Base-by-base conservation (phyloP, 495 filamentous ascomycete genomes). In the Talaromyces ruber region DNA sequence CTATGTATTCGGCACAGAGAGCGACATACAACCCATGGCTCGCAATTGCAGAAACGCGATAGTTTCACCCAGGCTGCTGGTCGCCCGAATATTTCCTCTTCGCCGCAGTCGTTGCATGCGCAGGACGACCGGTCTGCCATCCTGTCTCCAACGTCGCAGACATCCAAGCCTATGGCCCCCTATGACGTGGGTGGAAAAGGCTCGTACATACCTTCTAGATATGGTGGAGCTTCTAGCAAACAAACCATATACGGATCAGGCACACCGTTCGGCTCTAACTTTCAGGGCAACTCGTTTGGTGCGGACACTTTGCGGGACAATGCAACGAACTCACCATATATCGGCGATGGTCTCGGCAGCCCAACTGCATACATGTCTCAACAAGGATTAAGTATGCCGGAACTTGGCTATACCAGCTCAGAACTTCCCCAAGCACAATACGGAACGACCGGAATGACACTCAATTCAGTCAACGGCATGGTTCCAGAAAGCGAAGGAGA, bases 1-100 rank as follows among this genome's bases (percentile, higher is more conserved):
- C 82, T 98, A 54, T 96, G 95, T 67, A 85, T 92, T 65, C 87
- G 94, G 26, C 94, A 98, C 79, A 87, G 89, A 69, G 94, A 97
- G 70, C 86, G 94, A 61, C 94, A 98, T 73, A 96, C 91, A n/a
- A 93, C 92, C 63, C 88, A 92, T 68, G 94, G 93, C 53, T 98
- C 93, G 14, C 92, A 96, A 72, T 78, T 98, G 57, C 93, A 93
- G 75, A 88, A 92, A 64, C 96, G 94, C 71, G 94, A 98, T 69
- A 67, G 70, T 22, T 79, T 79, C 60, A 68, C 75, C 7, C 72
- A 72, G 25, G 67, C 64, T 6, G 30, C 58, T 14, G 54, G 51
- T 32, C 26, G 18, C 45, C 24, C 51, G 45, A 22, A 26, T n/a
- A 30, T 59, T 25, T 45, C 58, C 14, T 55, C 63, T 24, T 50